A percentile compares a stretch with the other conserved stretches of the same genome.
phyloP scores from a whole-genome alignment of 2,329 filamentous ascomycete species.

The Leptographium procerum region DNA sequence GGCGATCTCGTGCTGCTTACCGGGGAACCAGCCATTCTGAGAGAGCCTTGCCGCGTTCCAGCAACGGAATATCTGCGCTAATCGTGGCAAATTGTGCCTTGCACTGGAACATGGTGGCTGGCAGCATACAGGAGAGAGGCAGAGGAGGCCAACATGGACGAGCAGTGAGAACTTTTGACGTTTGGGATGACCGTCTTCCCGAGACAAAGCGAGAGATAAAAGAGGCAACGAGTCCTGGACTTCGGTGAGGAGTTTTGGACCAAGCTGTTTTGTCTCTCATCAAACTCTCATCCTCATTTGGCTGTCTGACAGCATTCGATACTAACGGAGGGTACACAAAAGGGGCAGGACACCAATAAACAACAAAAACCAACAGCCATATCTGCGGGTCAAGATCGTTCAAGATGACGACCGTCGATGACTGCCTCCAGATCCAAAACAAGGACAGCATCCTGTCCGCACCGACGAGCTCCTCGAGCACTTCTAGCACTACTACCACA shows the following conservation, averaged over 20 bases:
- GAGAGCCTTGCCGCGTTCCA: background rate
- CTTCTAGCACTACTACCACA: background rate
- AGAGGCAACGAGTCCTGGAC: background rate
- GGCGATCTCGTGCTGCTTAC: background rate
- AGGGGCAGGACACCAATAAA: background rate
- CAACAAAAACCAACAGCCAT: background rate
- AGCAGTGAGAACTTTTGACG: background rate
- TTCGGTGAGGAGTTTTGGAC: background rate
- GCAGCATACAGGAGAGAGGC: background rate
- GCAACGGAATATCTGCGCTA: background rate
- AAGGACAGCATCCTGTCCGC: conserved; percentile 14
- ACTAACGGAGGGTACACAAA: background rate
- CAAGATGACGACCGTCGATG: conserved; percentile 18
- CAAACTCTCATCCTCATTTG: background rate
- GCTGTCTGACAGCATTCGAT: background rate
- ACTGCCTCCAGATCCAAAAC: conserved; percentile 16
- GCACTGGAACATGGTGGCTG: background rate
- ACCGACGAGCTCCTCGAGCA: conserved; percentile 7
- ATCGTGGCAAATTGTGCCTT: background rate
- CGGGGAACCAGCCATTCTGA: background rate
- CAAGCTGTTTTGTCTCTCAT: background rate
- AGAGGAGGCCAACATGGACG: background rate
- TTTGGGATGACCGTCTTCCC: background rate
- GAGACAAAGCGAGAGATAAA: background rate
- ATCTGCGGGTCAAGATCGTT: background rate